These are phyloP conservation scores for Musa itinerans DNA, from an alignment of 176 grass and related monocot species.

Conservation along the genomic window DNA sequence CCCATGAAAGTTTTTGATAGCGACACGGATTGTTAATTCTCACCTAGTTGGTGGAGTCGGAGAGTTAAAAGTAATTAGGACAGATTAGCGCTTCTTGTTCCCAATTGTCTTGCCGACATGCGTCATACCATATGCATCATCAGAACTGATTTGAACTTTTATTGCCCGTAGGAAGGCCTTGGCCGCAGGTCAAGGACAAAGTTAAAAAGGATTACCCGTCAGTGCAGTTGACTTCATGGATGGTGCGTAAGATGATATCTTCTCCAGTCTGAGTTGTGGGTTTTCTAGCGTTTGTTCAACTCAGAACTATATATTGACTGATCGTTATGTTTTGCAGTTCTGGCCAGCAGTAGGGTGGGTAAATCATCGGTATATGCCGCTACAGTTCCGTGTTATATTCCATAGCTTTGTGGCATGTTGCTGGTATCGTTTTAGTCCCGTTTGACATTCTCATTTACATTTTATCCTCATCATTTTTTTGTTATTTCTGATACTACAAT, in stretches of 20 bases:
- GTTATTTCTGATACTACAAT: no score
- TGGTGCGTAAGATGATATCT: slow-evolving; percentile 32
- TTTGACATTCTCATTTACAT: slow-evolving; percentile 4
- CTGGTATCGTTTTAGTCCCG: slow-evolving; percentile 41
- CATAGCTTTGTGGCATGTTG: slow-evolving; percentile 74
- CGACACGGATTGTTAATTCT: no score
- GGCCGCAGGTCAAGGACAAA: slow-evolving; percentile 51
- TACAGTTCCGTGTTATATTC: slow-evolving; percentile 86
- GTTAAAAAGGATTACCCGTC: slow-evolving; percentile 78
- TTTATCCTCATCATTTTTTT: neutral
- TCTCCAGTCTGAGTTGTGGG: neutral
- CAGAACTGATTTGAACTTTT: neutral
- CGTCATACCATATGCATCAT: no score
- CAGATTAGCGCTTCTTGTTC: no score
- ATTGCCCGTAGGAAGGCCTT: slow-evolving; percentile 48
- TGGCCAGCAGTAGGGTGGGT: slow-evolving; percentile 88
- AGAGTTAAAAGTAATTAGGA: no score
- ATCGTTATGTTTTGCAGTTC: slow-evolving; percentile 39
- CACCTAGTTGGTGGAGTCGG: no score
- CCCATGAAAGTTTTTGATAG: no score
- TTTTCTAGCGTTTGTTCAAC: neutral
- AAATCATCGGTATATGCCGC: slow-evolving; percentile 78
- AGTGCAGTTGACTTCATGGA: slow-evolving; percentile 87
- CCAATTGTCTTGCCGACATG: no score
- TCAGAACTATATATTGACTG: neutral